Percentiles rank a stretch among this genome's conserved stretches.
phyloP scores from a whole-genome alignment of 768 basidiomycete species.

The Terana coerulea region DNA sequence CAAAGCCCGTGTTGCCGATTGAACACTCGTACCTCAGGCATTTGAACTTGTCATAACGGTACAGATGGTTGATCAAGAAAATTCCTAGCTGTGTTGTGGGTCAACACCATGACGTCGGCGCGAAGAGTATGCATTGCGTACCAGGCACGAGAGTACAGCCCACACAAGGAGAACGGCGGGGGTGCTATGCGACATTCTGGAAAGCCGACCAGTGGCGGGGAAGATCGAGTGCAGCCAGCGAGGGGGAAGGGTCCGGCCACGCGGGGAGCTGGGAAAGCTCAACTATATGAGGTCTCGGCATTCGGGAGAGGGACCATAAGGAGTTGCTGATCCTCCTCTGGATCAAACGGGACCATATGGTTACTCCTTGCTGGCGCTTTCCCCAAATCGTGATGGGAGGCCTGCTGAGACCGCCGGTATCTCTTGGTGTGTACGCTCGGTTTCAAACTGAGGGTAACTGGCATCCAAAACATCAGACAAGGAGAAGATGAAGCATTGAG shows the following conservation, averaged over 20 bases:
- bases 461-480: too few relatives aligned
- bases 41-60: slow-evolving; percentile 77
- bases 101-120: background rate
- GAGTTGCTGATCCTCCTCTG: too few relatives aligned
- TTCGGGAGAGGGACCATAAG: too few relatives aligned
- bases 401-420: too few relatives aligned
- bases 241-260: background rate
- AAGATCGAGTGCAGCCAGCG: background rate
- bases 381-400: too few relatives aligned
- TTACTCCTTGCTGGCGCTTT: too few relatives aligned
- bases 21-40: slow-evolving; percentile 52
- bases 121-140: slow-evolving; percentile 28
- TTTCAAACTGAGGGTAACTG: too few relatives aligned
- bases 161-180: slow-evolving; percentile 62
- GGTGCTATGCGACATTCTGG: slow-evolving; percentile 57
- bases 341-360: too few relatives aligned
- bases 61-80: slow-evolving; percentile 71
- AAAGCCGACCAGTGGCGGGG: background rate
- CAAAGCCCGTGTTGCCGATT: background rate
- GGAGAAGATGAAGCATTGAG: too few relatives aligned
- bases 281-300: too few relatives aligned
- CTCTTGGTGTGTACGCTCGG: too few relatives aligned
- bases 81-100: slow-evolving; percentile 41
- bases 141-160: slow-evolving; percentile 50
- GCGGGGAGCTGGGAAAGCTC: too few relatives aligned